Base-by-base conservation (phyloP, 2,329 filamentous ascomycete genomes). In the Taxawa tesnikishii region DNA sequence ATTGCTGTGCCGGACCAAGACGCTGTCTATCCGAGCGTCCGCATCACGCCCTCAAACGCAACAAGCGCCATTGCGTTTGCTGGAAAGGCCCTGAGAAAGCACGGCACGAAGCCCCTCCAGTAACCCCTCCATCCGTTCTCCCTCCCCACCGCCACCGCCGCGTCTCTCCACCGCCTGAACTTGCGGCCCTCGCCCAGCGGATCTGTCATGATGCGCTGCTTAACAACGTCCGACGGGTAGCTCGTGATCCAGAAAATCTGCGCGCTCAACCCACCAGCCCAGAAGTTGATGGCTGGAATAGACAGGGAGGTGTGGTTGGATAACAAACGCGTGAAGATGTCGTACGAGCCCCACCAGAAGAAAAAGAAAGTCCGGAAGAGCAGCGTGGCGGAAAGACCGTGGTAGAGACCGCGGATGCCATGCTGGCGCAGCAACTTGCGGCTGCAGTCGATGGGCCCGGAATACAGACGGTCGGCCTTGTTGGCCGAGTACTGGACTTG, bases 341-440 rank as follows among this genome's bases (percentile, higher is more conserved):
- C 88, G 62, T 98, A 98, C 38, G 76, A 81, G n/a, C 78, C 77
- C 90, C 90, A 98, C 87, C 87, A 96, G 63, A 79, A 90, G 68
- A 94, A 94, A 67, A 98, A 98, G 62, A 88, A 93, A 10, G 76
- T 75, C 12, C 90, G 73, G 63, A 96, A 96, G 29, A 96, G 58
- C 29, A 96, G 63, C 0, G 90, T 96, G 1, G 90, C 83, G 23
- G 60, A 65, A 9, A 98, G 68, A 1, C 90, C 90, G 51, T 84
- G 85, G 56, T 88, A 98, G 6, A 98, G 56, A 21, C 88, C 90
- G 14, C 58, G 52, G 3, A 94, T 47, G 28, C 90, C 88, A 54
- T 96, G 84, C 31, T 54, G 48, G 15, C 54, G 52, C 29, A 66
- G 49, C 28, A 83, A 75, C 58, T 84, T 88, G 44, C 58, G 60